phyloP scores from a whole-genome alignment of 768 basidiomycete species.

The Roridomyces roridus region DNA sequence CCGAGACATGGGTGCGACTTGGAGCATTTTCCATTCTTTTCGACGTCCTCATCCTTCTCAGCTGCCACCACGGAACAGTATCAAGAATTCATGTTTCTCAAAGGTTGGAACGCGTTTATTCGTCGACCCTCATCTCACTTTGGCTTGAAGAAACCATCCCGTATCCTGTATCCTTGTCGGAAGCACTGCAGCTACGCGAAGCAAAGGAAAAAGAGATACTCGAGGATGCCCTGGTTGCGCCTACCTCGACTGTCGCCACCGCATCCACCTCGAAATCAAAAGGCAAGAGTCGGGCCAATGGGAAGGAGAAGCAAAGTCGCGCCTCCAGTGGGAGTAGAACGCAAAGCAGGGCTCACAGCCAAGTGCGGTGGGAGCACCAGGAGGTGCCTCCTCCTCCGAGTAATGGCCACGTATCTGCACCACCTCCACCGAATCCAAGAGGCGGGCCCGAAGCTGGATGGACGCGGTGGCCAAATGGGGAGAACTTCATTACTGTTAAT shows the following conservation, averaged over 20 bases:
- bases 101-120: slow-evolving; percentile 46
- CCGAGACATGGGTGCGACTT: slow-evolving; percentile 71
- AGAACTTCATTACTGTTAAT: slow-evolving; percentile 10
- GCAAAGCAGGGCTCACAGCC: slow-evolving; percentile 26
- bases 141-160: slow-evolving; percentile 67
- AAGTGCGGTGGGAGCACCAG: slow-evolving; percentile 23
- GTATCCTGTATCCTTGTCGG: slow-evolving; percentile 58
- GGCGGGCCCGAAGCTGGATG: slow-evolving; percentile 17
- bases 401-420: slow-evolving; percentile 36
- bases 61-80: slow-evolving; percentile 66
- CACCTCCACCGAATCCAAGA: slow-evolving; percentile 29
- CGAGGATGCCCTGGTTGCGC: slow-evolving; percentile 55
- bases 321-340: slow-evolving; percentile 29
- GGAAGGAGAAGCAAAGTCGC: slow-evolving; percentile 41
- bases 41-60: slow-evolving; percentile 31
- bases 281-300: slow-evolving; percentile 41
- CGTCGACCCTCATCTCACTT: slow-evolving; percentile 6
- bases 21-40: background rate
- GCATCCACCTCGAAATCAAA: slow-evolving; percentile 40
- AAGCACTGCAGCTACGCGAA: slow-evolving; percentile 63
- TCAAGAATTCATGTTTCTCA: slow-evolving; percentile 76
- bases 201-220: slow-evolving; percentile 59
- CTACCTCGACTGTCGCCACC: slow-evolving; percentile 28
- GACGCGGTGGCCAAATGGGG: slow-evolving; percentile 22
- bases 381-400: slow-evolving; percentile 9